phyloP scores from a whole-genome alignment of 2,329 filamentous ascomycete genomes.

The Fusarium fujikuroi region DNA sequence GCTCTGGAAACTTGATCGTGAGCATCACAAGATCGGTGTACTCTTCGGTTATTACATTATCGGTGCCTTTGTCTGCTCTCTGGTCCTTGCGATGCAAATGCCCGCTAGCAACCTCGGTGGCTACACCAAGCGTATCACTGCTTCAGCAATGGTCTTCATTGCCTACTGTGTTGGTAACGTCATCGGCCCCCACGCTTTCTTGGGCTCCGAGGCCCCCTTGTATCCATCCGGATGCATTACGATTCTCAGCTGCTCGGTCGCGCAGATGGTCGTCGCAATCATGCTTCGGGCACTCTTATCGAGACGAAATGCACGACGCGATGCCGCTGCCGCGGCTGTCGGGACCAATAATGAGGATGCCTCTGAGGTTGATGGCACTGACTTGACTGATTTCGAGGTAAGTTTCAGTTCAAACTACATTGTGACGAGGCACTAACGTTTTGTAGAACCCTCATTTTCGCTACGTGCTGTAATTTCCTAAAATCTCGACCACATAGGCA shows the following conservation, averaged over 20 bases:
- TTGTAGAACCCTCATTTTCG: conserved; percentile 32
- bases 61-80: conserved; percentile 59
- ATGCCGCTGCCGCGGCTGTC: neutral
- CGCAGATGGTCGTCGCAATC: conserved; percentile 36
- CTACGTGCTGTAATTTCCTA: conserved; percentile 10
- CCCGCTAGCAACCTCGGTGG: conserved; percentile 60
- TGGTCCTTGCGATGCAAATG: conserved; percentile 65
- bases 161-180: conserved; percentile 51
- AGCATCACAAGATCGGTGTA: conserved; percentile 55
- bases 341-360: neutral
- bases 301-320: conserved; percentile 25
- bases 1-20: conserved; percentile 59
- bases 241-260: conserved; percentile 26
- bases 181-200: conserved; percentile 51
- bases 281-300: conserved; percentile 17
- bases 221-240: conserved; percentile 63
- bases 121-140: conserved; percentile 59
- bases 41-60: conserved; percentile 64
- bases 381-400: conserved; percentile 41
- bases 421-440: neutral
- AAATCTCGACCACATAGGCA: neutral
- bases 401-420: accelerated
- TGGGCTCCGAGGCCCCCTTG: conserved; percentile 56
- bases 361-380: conserved; percentile 4
- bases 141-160: conserved; percentile 58